These are phyloP conservation scores for Starmerella kuoi DNA, from an alignment of 805 yeast genomes.

Conservation along the genomic window DNA sequence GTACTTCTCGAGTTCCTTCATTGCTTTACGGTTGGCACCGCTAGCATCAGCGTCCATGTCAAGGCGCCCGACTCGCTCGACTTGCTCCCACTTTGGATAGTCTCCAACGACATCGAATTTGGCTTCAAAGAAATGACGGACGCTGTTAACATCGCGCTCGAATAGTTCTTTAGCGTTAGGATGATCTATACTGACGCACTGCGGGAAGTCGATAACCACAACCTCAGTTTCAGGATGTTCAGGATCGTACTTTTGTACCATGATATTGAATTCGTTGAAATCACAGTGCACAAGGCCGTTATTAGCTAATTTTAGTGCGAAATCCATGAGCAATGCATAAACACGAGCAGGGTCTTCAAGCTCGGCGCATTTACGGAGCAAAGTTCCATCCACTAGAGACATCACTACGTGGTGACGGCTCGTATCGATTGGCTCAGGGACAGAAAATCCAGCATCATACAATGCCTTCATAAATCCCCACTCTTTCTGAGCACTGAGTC, in stretches of 20 bases:
- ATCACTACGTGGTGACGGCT: conserved; percentile 86
- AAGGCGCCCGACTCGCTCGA: conserved; percentile 50
- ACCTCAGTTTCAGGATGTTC: conserved; percentile 47
- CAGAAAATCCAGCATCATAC: conserved; percentile 61
- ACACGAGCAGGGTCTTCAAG: conserved; percentile 58
- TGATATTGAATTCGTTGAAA: conserved; percentile 91
- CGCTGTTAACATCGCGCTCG: conserved; percentile 85
- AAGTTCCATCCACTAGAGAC: conserved; percentile 83
- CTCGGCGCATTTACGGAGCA: conserved; percentile 70
- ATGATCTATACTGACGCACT: conserved; percentile 88
- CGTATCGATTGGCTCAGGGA: conserved; percentile 80
- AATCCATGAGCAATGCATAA: conserved; percentile 76
- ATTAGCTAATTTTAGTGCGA: conserved; percentile 70
- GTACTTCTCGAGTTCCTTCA: conserved; percentile 64
- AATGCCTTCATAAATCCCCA: conserved; percentile 74
- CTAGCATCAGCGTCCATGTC: conserved; percentile 89
- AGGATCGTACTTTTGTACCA: conserved; percentile 47
- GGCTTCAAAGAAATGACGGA: conserved; percentile 66
- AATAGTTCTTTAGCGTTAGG: conserved; percentile 78
- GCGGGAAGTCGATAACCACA: conserved; percentile 95
- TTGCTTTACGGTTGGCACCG: conserved; percentile 48
- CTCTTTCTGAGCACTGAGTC: conserved; percentile 86
- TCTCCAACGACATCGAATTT: conserved; percentile 74
- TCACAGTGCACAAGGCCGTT: conserved; percentile 94
- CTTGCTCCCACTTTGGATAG: conserved; percentile 72